These are phyloP conservation scores for Austroboletus novae-zelandiae DNA, from an alignment of 1,284 basidiomycete genomes.

Conservation along the genomic window DNA sequence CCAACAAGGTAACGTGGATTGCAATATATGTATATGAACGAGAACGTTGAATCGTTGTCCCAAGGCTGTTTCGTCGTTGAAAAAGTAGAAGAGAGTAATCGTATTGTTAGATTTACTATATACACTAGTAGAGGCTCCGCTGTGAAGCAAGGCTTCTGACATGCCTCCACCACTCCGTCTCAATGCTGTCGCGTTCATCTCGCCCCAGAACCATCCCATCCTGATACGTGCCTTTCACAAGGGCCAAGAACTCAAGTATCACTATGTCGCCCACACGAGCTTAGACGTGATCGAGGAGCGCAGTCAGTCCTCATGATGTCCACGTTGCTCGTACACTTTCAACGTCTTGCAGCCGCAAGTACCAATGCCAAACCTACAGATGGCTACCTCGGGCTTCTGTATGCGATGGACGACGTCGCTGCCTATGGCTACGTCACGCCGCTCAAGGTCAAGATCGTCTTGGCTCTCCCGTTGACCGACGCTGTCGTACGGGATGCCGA, in stretches of 20 bases:
- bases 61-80: conserved; percentile 18
- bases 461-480: conserved; percentile 74
- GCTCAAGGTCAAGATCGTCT: conserved; percentile 74
- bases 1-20: conserved; percentile 47
- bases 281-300: conserved; percentile 78
- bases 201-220: conserved; percentile 77
- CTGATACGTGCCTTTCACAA: conserved; percentile 68
- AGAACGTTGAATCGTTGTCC: conserved; percentile 1
- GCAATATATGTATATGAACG: neutral
- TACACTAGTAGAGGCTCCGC: no score
- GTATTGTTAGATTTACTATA: no score
- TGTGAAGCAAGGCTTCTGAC: neutral
- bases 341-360: conserved; percentile 30
- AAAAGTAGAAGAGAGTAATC: conserved; percentile 1
- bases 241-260: conserved; percentile 74
- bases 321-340: neutral
- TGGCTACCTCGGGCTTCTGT: conserved; percentile 75
- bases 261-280: conserved; percentile 80
- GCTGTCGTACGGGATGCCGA: conserved; percentile 74
- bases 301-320: conserved; percentile 23
- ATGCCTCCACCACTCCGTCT: conserved; percentile 68
- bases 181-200: conserved; percentile 78
- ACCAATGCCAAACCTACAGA: conserved; percentile 58
- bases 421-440: conserved; percentile 84
- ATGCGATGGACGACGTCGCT: conserved; percentile 78